Conservation (phyloP, 441 rosid genomes). For the Pelargonium australe region DNA sequence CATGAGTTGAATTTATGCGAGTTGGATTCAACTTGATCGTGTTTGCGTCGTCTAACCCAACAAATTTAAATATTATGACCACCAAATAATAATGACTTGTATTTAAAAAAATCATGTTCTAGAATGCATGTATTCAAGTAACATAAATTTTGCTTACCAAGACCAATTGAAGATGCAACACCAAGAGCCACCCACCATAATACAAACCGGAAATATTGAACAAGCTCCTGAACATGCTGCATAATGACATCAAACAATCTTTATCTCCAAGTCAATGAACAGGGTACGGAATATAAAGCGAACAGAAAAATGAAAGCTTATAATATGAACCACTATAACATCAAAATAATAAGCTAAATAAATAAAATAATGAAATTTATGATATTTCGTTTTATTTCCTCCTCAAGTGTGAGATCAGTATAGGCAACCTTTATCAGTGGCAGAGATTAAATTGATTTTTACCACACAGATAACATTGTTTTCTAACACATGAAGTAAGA, state of each 20-base stretch:
- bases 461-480: neutral
- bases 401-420: neutral
- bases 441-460: too few relatives aligned
- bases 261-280: neutral
- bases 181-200: slow-evolving; percentile 97
- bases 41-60: too few relatives aligned
- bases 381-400: neutral
- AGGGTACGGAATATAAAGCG: neutral
- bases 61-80: too few relatives aligned
- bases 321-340: neutral
- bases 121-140: slow-evolving; percentile 4
- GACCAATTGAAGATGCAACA: slow-evolving; percentile 98
- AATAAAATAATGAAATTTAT: too few relatives aligned
- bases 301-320: neutral
- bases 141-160: slow-evolving; percentile 49
- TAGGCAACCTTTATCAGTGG: too few relatives aligned
- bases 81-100: neutral
- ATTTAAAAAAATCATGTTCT: neutral
- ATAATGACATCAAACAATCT: neutral
- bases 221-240: slow-evolving; percentile 79
- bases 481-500: neutral
- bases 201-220: slow-evolving; percentile 59
- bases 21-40: too few relatives aligned
- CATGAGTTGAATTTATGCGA: neutral
- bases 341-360: neutral